Conservation (phyloP, 352 stramenopile species). For the Globisporangium abappressorium region DNA sequence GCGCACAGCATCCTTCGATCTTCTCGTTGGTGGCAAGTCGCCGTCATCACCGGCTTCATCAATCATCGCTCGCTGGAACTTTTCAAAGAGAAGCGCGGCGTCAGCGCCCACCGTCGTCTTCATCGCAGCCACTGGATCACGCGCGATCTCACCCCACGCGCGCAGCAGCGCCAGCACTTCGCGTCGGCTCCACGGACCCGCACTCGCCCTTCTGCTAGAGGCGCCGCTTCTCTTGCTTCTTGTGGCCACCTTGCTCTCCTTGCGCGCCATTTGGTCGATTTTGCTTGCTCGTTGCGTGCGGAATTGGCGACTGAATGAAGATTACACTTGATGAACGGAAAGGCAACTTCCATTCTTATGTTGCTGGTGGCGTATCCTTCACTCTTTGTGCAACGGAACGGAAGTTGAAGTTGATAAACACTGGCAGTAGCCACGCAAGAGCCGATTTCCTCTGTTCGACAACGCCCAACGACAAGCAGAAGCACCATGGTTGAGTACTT, state of each 20-base stretch:
- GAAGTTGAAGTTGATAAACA: slow-evolving; percentile 7
- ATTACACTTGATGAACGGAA: background rate
- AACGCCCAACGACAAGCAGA: background rate
- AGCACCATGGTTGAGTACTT: too few species aligned
- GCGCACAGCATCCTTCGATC: background rate
- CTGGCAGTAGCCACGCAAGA: background rate
- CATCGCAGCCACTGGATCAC: background rate
- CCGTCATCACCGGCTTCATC: background rate
- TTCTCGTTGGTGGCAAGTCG: background rate
- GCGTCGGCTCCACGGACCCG: background rate
- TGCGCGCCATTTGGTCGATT: background rate
- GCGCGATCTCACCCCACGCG: background rate
- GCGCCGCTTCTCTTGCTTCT: background rate
- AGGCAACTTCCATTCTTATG: background rate
- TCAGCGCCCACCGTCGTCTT: background rate
- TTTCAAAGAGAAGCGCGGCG: background rate
- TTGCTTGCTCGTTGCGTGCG: background rate
- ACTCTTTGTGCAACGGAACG: slow-evolving; percentile 1
- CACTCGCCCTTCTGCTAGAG: too few species aligned
- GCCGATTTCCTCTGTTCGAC: background rate
- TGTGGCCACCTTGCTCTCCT: background rate
- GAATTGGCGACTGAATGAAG: background rate
- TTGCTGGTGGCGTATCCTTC: background rate
- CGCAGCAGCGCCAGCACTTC: background rate
- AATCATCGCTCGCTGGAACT: background rate